Evolutionary conservation across 2,329 filamentous ascomycete species (phyloP).

Genomic region (Pseudogymnoascus sp.): DNA sequence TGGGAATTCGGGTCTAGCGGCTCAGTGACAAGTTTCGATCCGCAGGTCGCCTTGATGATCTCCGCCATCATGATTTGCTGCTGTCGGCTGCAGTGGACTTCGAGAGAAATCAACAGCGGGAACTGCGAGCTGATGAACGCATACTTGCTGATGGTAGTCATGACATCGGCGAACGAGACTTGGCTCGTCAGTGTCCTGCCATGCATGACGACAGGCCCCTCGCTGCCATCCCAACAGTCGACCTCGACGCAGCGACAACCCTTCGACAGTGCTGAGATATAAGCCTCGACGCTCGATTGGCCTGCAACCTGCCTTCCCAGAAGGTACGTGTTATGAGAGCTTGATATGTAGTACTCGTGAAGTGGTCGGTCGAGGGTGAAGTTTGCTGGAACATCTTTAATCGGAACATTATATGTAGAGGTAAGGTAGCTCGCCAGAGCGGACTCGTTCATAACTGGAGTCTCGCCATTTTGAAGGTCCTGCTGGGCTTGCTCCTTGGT

Average conservation of each 20-base stretch:
- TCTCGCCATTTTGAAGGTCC: conserved; percentile 37
- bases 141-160: conserved; percentile 89
- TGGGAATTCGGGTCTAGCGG: conserved; percentile 61
- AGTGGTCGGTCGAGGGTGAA: conserved; percentile 71
- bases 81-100: conserved; percentile 79
- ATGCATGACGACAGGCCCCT: conserved; percentile 86
- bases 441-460: conserved; percentile 62
- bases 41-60: conserved; percentile 80
- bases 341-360: conserved; percentile 97
- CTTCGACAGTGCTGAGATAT: conserved; percentile 78
- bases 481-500: conserved; percentile 37
- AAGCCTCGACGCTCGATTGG: conserved; percentile 87
- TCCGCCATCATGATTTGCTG: conserved; percentile 86
- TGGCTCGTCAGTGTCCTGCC: conserved; percentile 82
- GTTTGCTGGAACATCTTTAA: conserved; percentile 51
- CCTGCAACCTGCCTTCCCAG: conserved; percentile 84
- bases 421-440: conserved; percentile 71
- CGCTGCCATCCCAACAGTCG: conserved; percentile 92
- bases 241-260: conserved; percentile 95
- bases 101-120: conserved; percentile 87
- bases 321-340: conserved; percentile 97
- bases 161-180: conserved; percentile 84
- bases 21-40: conserved; percentile 67
- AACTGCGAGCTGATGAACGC: conserved; percentile 83
- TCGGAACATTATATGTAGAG: conserved; percentile 64